These are phyloP conservation scores for Hygrophorus russula DNA, from an alignment of 768 basidiomycete species.

Conservation along the genomic window DNA sequence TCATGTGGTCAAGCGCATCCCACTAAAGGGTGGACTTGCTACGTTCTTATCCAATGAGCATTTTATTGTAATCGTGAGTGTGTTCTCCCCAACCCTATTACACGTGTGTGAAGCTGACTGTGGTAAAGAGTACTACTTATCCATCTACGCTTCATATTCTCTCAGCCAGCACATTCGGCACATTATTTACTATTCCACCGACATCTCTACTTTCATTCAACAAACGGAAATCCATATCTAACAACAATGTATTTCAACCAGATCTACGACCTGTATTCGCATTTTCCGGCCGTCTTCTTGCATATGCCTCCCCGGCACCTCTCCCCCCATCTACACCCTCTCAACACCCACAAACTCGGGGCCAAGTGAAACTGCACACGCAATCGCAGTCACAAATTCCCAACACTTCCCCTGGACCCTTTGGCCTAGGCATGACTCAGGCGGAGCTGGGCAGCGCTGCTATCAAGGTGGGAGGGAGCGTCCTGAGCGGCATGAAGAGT, in stretches of 20 bases:
- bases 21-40: slow-evolving; percentile 25
- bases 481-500: slow-evolving; percentile 54
- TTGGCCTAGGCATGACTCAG: slow-evolving; percentile 12
- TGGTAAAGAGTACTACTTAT: slow-evolving; percentile 41
- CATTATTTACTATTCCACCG: slow-evolving; percentile 38
- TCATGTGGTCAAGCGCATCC: slow-evolving; percentile 35
- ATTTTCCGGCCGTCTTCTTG: slow-evolving; percentile 52
- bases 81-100: background rate
- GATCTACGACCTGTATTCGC: slow-evolving; percentile 40
- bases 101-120: background rate
- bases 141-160: slow-evolving; percentile 47
- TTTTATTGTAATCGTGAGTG: slow-evolving; percentile 50
- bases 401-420: slow-evolving; percentile 5
- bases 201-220: slow-evolving; percentile 32
- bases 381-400: background rate
- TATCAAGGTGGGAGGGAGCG: slow-evolving; percentile 45
- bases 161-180: slow-evolving; percentile 40
- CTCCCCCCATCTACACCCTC: slow-evolving; percentile 6
- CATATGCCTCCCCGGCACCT: slow-evolving; percentile 29
- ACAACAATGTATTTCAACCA: slow-evolving; percentile 8
- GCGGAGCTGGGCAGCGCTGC: slow-evolving; percentile 44
- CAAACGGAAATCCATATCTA: background rate
- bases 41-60: slow-evolving; percentile 33
- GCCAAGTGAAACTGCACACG: no score
- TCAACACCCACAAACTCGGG: slow-evolving; percentile 2